Conservation (phyloP, 305 asterid genomes). For the Solanum hybrid region DNA sequence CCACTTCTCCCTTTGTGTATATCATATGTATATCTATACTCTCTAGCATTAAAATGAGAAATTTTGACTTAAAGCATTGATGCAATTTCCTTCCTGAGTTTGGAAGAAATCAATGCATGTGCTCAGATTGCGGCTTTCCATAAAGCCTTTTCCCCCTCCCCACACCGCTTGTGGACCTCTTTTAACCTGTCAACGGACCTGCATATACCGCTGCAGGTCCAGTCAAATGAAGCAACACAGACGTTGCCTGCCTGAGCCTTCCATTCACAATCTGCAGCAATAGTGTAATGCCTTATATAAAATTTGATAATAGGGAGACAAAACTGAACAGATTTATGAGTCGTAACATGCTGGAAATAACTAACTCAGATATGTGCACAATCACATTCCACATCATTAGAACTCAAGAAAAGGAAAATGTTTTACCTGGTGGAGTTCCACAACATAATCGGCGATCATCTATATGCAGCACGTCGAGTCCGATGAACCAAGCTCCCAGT, state of each 20-base stretch:
- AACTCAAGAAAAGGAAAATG: not conserved
- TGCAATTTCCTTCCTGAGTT: conserved; percentile 11
- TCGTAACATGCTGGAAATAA: not conserved
- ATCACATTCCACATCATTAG: not conserved
- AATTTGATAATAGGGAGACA: not conserved
- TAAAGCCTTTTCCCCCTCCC: conserved; percentile 61
- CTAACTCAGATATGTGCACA: not conserved
- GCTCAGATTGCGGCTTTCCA: conserved; percentile 63
- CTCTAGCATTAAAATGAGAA: not conserved
- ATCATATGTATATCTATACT: conserved; percentile 11
- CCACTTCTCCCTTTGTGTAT: conserved; percentile 1
- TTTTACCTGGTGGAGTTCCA: conserved; percentile 80
- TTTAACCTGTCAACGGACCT: conserved; percentile 66
- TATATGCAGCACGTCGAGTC: conserved; percentile 70
- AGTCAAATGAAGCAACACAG: conserved; percentile 80
- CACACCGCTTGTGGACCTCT: conserved; percentile 78
- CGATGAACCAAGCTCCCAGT: conserved; percentile 91
- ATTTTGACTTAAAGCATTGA: not conserved
- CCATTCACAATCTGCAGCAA: conserved; percentile 79
- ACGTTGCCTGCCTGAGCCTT: conserved; percentile 77
- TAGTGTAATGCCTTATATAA: not conserved
- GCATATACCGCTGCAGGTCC: conserved; percentile 95
- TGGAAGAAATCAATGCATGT: not conserved
- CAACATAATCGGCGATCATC: conserved; percentile 89
- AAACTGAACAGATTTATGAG: not conserved